A percentile compares a stretch with the other conserved stretches of the same genome.
phyloP scores from a whole-genome alignment of 208 protist species.

The Perkinsela sp. region DNA sequence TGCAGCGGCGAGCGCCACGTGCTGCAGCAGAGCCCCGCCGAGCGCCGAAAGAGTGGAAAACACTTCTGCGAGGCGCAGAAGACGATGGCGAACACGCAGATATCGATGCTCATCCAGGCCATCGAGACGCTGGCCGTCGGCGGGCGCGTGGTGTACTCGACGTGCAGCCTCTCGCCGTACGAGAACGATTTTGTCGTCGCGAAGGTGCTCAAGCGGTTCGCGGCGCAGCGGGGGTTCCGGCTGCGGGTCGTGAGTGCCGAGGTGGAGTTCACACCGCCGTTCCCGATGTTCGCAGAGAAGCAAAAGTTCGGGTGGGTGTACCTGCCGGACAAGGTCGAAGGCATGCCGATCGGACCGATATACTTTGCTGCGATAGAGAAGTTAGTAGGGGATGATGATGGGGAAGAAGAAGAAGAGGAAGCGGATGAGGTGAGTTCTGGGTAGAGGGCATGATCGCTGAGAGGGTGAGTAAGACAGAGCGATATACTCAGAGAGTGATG shows the following conservation, averaged over 20 bases:
- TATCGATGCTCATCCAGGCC: constrained; percentile 22
- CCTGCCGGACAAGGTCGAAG: not conserved
- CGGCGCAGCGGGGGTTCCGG: not conserved
- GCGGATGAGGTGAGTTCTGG: too few relatives aligned
- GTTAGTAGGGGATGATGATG: not conserved
- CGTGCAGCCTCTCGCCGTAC: constrained; percentile 43
- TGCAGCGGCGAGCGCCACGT: constrained; percentile 69
- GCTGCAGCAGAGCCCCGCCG: constrained; percentile 20
- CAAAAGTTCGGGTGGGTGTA: not conserved
- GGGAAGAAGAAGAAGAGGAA: not conserved
- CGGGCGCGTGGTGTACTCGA: constrained; percentile 63
- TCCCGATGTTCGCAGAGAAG: not conserved
- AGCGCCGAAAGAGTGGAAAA: constrained; percentile 11
- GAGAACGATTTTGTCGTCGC: constrained; percentile 59
- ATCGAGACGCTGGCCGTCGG: constrained; percentile 32
- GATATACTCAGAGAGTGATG: too few relatives aligned
- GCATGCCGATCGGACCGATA: not conserved
- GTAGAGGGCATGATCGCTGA: too few relatives aligned
- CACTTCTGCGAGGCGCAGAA: constrained; percentile 11
- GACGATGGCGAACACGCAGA: constrained; percentile 18
- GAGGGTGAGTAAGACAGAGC: too few relatives aligned
- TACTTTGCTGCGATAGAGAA: not conserved
- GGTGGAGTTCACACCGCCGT: not conserved
- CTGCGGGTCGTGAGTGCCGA: not conserved
- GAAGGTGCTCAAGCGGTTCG: constrained; percentile 13